Conservation (phyloP, 2,329 filamentous ascomycete genomes). For the Orbilia oligospora region DNA sequence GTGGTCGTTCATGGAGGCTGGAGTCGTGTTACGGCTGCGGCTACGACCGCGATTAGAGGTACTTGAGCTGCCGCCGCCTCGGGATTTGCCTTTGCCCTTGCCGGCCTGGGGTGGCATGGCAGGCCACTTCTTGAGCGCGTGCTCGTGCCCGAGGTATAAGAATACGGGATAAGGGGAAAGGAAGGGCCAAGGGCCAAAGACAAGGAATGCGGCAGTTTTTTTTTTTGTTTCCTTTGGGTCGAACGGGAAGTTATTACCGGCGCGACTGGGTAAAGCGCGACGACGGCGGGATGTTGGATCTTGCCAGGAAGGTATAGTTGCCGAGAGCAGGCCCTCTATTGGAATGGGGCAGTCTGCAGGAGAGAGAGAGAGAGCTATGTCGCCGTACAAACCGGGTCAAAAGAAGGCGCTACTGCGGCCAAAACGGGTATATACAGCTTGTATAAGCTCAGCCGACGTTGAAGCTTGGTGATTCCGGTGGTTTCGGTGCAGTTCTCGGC, state of each 20-base stretch:
- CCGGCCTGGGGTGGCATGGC: slow-evolving; percentile 60
- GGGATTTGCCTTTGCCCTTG: slow-evolving; percentile 60
- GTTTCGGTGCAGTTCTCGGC: slow-evolving; percentile 11
- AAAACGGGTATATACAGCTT: too few relatives aligned
- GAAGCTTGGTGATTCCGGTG: slow-evolving; percentile 8
- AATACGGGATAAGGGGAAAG: slow-evolving; percentile 14
- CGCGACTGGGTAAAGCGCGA: slow-evolving; percentile 37
- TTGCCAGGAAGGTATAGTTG: slow-evolving; percentile 51
- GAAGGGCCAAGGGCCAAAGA: not conserved
- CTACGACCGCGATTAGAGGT: slow-evolving; percentile 59
- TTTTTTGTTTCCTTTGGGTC: not conserved
- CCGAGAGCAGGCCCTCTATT: slow-evolving; percentile 30
- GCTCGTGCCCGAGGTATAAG: slow-evolving; percentile 4
- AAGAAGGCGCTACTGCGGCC: not conserved
- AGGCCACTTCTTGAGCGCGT: slow-evolving; percentile 37
- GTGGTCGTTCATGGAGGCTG: slow-evolving; percentile 59
- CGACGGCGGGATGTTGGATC: slow-evolving; percentile 41
- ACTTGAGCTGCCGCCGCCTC: slow-evolving; percentile 58
- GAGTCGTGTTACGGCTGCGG: slow-evolving; percentile 60
- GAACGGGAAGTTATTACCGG: slow-evolving; percentile 25
- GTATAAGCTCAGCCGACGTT: not conserved
- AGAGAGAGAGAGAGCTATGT: slow-evolving; percentile 22
- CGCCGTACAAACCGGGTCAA: not conserved
- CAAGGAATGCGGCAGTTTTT: slow-evolving; percentile 31
- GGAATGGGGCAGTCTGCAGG: slow-evolving; percentile 47